Base-by-base conservation (phyloP, 805 yeast species). In the Schwanniomyces vanrijiae region DNA sequence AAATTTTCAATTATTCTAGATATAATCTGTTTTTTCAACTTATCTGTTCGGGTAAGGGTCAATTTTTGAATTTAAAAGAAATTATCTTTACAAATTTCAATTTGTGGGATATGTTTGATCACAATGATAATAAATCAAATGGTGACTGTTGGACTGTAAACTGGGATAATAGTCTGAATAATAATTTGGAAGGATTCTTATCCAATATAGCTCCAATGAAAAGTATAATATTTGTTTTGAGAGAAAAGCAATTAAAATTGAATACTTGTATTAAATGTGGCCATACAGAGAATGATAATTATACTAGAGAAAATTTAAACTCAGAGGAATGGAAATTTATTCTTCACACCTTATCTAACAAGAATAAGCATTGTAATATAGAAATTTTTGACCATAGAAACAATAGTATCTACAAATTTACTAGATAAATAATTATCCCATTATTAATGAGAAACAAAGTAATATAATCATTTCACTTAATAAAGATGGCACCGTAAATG, bases 241-340 rank as follows among this genome's bases (percentile, higher is more conserved):
- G 55, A 43, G 57, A 66, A 34, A 53, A 53, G 13, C 59, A 56
- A 1, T 51, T 42, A 26, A 55, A 50, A 16, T 45, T 61, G 37
- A 61, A 59, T 29, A 60, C 67, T 1, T 70, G 75, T 53, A 55
- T 53, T 13, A 65, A 60, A n/a, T 70, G 75, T 55, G 75, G 75
- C 2, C 50, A 52, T 35, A 52, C 52, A 29, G 52, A 54, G 20
- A 42, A 44, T 18, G 51, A 53, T 13, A 24, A 29, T 3, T 13
- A 19, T n/a, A 6, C 14, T 20, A 38, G n/a, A 13, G 42, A 50
- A 16, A 42, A 39, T 33, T 38, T 58, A 22, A 42, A 52, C 3
- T 33, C 28, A 3, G 25, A 29, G 4, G 58, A 58, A 34, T 62
- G 67, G 67, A 26, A 42, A 7, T 45, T 49, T 8, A 37, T 61